phyloP scores from a whole-genome alignment of 208 protist genomes.

The Lotmaria passim region DNA sequence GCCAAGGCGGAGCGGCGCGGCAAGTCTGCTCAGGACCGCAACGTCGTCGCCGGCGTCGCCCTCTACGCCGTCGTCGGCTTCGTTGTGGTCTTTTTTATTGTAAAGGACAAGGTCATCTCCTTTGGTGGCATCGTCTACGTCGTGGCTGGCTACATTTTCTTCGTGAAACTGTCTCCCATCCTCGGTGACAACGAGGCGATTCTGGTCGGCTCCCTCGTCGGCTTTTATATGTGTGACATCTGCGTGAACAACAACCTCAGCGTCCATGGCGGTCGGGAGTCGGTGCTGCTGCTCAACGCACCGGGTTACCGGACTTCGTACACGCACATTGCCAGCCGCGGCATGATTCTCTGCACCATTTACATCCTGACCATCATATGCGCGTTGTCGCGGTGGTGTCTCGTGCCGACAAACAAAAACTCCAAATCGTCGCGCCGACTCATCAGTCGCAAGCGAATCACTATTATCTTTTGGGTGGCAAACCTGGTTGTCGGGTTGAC shows the following conservation, averaged over 20 bases:
- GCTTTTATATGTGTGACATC: constrained; percentile 81
- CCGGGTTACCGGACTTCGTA: constrained; percentile 66
- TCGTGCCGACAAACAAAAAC: constrained; percentile 61
- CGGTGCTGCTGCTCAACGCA: constrained; percentile 46
- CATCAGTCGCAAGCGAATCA: constrained; percentile 70
- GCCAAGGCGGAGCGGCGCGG: constrained; percentile 39
- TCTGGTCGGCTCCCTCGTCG: constrained; percentile 70
- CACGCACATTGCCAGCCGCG: constrained; percentile 77
- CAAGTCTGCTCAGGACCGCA: constrained; percentile 38
- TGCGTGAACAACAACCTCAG: constrained; percentile 74
- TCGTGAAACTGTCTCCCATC: constrained; percentile 47
- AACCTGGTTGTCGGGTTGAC: constrained; percentile 37
- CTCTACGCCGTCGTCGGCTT: constrained; percentile 56
- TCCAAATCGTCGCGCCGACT: constrained; percentile 75
- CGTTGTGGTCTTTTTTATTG: constrained; percentile 52
- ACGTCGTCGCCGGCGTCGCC: constrained; percentile 44
- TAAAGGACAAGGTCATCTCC: constrained; percentile 67
- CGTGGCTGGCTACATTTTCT: constrained; percentile 66
- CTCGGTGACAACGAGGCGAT: constrained; percentile 85
- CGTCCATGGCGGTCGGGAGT: constrained; percentile 38
- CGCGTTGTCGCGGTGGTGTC: constrained; percentile 52
- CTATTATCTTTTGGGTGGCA: constrained; percentile 61
- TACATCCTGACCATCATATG: constrained; percentile 49
- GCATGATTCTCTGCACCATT: constrained; percentile 64
- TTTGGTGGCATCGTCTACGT: constrained; percentile 75